Evolutionary conservation across 345 rosid genomes (phyloP), one percentile per base, ranked within the genome.

Genomic region (Arabidopsis suecica): DNA sequence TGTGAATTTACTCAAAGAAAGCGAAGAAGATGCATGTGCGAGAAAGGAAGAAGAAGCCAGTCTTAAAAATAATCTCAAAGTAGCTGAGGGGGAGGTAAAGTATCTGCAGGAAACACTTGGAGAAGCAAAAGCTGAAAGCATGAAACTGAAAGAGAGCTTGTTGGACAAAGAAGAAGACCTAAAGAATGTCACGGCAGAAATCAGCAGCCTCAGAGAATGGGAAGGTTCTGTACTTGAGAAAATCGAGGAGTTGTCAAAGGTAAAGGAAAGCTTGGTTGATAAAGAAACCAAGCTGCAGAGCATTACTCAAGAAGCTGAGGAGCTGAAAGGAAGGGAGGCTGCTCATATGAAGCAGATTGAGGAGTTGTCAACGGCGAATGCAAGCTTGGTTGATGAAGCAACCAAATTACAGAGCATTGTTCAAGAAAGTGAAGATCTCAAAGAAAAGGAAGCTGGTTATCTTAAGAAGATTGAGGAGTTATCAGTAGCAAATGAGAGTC

Each of bases 111-210:
- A 75, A 68, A 75, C 61, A 40, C 61, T 75, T 67, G 72, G 72
- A 48, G 67, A 75, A 59, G 61, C 61, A 4, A 75, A 67, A 68
- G 67, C 73, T 30, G 73, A 75, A 67, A 85, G 84, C 89, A 78
- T 86, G 86, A 86, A 85, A 72, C 72, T 88, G 49, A 90, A 88
- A 80, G 95, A 89, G 71, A 74, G 72, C 75, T 65, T 88, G 47
- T 51, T 86, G 70, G 96, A 84, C 75, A 90, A 88, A 84, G 95
- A 90, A 82, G 87, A 79, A 25, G 89, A 86, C 80, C 56, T 93
- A 73, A 92, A 83, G 79, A 77, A 77, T 68, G 69, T 81, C 36
- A 42, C 80, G 81, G 82, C 83, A 76, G 79, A 75, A 58, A 75
- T 67, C 68, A 59, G 51, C 25, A 67, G 58, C 23, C 73, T 74